Evolutionary conservation across 1,284 basidiomycete species (phyloP).

Genomic region (Pisolithus thermaeus): DNA sequence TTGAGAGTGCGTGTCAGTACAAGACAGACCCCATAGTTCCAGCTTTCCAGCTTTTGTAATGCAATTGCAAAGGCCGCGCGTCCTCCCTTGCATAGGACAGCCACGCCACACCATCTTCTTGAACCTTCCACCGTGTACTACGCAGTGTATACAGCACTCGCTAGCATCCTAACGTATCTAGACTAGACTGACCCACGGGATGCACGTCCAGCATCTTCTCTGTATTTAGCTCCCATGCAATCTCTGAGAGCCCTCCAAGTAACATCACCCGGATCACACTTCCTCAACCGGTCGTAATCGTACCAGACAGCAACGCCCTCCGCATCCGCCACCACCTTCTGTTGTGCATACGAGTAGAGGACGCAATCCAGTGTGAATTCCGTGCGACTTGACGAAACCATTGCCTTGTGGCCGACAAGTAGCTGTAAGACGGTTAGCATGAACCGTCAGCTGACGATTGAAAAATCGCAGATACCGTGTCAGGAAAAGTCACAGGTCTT

Average conservation of each 20-base stretch:
- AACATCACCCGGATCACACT: conserved; percentile 53
- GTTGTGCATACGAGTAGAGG: conserved; percentile 60
- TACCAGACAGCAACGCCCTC: conserved; percentile 70
- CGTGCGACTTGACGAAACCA: conserved; percentile 29
- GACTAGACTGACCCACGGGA: too few species aligned
- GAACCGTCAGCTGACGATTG: conserved; percentile 1
- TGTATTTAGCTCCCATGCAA: conserved; percentile 16
- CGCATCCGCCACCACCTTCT: conserved; percentile 55
- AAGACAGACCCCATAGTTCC: neutral
- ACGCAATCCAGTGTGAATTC: conserved; percentile 46
- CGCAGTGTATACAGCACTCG: too few species aligned
- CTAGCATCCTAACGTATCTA: too few species aligned
- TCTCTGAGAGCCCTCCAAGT: conserved; percentile 24
- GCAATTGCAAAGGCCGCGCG: neutral
- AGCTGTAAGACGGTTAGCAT: conserved; percentile 33
- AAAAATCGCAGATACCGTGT: conserved; percentile 44
- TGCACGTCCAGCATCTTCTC: conserved; percentile 8
- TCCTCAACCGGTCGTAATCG: conserved; percentile 59
- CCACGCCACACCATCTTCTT: neutral
- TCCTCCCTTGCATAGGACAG: neutral
- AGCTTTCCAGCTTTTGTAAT: neutral
- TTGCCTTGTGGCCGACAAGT: conserved; percentile 51
- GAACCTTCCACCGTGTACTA: neutral
- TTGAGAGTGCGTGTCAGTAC: neutral
- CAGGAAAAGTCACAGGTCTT: conserved; percentile 64